Conservation (phyloP, 495 filamentous ascomycete genomes). For the Cercophora newfieldiana region DNA sequence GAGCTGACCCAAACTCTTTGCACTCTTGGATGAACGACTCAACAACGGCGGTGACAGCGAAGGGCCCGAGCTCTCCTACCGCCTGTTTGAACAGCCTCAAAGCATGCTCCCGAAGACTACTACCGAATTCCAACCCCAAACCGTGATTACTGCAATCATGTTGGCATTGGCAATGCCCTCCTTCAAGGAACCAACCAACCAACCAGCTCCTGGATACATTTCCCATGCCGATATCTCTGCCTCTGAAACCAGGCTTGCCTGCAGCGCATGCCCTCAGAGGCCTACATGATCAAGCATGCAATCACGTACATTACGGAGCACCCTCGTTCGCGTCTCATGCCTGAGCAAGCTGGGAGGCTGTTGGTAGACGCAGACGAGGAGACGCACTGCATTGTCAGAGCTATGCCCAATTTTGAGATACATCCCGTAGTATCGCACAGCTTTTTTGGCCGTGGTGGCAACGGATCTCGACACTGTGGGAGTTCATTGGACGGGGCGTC, state of each 20-base stretch:
- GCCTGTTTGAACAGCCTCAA: conserved; percentile 1
- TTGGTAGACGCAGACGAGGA: conserved; percentile 6
- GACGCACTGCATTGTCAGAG: neutral
- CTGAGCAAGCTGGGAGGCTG: neutral
- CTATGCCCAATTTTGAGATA: neutral
- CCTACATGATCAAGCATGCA: conserved; percentile 17
- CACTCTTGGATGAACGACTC: conserved; percentile 16
- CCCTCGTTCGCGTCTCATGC: conserved; percentile 9
- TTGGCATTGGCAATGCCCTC: neutral
- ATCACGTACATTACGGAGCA: conserved; percentile 16
- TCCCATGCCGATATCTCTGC: conserved; percentile 6
- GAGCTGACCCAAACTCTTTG: conserved; percentile 15
- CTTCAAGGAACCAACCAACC: conserved; percentile 8
- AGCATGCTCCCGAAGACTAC: neutral
- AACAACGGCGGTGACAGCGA: conserved; percentile 1
- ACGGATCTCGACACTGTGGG: neutral
- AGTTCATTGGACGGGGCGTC: neutral
- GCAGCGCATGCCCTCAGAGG: conserved; percentile 14
- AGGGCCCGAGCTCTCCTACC: conserved; percentile 10
- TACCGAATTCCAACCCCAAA: conserved; percentile 2
- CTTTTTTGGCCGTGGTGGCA: neutral
- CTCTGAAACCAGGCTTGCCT: conserved; percentile 22
- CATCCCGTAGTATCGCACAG: too few relatives aligned
- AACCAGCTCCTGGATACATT: neutral
- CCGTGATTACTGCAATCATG: conserved; percentile 11